Evolutionary conservation across 2,329 filamentous ascomycete species (phyloP).

Genomic region (Pseudogymnoascus sp.): DNA sequence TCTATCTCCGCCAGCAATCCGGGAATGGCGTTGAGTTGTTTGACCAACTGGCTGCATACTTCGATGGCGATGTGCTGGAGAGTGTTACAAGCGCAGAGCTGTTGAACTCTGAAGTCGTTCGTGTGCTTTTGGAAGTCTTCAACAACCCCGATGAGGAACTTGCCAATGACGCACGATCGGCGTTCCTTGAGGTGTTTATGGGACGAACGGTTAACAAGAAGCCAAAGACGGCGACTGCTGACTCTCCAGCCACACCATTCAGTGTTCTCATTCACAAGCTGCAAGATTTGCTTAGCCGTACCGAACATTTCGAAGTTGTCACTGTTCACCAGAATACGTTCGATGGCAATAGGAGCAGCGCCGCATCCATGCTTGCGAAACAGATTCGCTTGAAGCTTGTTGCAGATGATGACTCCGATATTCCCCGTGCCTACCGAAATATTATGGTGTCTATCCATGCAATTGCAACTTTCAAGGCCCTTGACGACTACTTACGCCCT

Average conservation of each 20-base stretch:
- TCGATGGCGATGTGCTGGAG: constrained; percentile 80
- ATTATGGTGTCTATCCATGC: constrained; percentile 99
- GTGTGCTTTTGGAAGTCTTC: constrained; percentile 75
- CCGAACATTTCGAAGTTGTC: constrained; percentile 95
- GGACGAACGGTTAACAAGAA: constrained; percentile 57
- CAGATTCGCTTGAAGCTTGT: constrained; percentile 84
- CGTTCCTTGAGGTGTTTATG: constrained; percentile 93
- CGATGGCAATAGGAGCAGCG: constrained; percentile 83
- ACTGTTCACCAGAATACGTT: constrained; percentile 91
- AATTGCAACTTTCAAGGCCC: constrained; percentile 92
- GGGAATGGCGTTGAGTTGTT: constrained; percentile 62
- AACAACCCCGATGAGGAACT: constrained; percentile 59
- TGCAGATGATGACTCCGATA: constrained; percentile 84
- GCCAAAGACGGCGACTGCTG: constrained; percentile 54
- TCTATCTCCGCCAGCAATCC: constrained; percentile 54
- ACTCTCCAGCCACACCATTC: constrained; percentile 75
- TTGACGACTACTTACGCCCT: constrained; percentile 92
- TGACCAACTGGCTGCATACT: constrained; percentile 68
- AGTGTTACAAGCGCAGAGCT: constrained; percentile 95
- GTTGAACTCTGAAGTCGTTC: constrained; percentile 82
- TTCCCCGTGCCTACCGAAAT: constrained; percentile 79
- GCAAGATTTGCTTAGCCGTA: constrained; percentile 90
- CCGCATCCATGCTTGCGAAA: constrained; percentile 92
- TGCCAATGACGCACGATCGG: constrained; percentile 63
- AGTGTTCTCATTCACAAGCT: constrained; percentile 88